A percentile compares a stretch with the other conserved stretches of the same genome.
These are phyloP conservation scores for Meyerozyma sp. DNA, from an alignment of 1,139 yeast species.

Conservation along the genomic window DNA sequence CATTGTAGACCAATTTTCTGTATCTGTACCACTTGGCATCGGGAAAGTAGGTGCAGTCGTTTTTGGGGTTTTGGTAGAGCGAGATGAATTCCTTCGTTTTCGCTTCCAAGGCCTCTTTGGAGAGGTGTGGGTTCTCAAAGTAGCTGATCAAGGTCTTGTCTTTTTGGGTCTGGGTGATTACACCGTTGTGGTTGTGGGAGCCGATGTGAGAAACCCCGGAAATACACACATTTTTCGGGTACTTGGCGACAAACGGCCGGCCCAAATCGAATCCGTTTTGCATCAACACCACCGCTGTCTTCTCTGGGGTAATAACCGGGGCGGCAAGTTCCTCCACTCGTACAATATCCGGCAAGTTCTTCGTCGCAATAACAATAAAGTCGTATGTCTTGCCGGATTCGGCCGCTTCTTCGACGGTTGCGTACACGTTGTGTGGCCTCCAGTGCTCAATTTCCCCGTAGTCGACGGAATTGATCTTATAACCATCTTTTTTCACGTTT, in stretches of 20 bases:
- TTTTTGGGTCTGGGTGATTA: constrained; percentile 45
- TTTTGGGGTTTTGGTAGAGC: constrained; percentile 43
- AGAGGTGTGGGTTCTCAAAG: constrained; percentile 50
- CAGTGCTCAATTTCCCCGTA: constrained; percentile 52
- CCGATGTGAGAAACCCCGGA: constrained; percentile 70
- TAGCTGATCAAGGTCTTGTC: constrained; percentile 25
- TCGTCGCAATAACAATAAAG: constrained; percentile 62
- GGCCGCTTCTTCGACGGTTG: constrained; percentile 41
- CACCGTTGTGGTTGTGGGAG: constrained; percentile 52
- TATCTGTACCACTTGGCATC: constrained; percentile 56
- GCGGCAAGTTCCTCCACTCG: constrained; percentile 31
- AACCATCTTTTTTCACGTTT: constrained; percentile 46
- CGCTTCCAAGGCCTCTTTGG: constrained; percentile 11
- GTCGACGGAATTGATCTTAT: constrained; percentile 52
- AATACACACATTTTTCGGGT: constrained; percentile 33
- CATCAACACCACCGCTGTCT: constrained; percentile 50
- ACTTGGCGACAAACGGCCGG: constrained; percentile 40
- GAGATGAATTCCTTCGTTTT: constrained; percentile 38
- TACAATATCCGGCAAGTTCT: constrained; percentile 53
- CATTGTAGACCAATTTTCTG: constrained; percentile 69
- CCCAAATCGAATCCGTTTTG: constrained; percentile 71
- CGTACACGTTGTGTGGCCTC: constrained; percentile 47
- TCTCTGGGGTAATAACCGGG: constrained; percentile 8
- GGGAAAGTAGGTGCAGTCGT: constrained; percentile 39
- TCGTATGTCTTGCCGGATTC: constrained; percentile 49